Conservation (phyloP, 1,284 basidiomycete species). For the Chondrostereum purpureum region DNA sequence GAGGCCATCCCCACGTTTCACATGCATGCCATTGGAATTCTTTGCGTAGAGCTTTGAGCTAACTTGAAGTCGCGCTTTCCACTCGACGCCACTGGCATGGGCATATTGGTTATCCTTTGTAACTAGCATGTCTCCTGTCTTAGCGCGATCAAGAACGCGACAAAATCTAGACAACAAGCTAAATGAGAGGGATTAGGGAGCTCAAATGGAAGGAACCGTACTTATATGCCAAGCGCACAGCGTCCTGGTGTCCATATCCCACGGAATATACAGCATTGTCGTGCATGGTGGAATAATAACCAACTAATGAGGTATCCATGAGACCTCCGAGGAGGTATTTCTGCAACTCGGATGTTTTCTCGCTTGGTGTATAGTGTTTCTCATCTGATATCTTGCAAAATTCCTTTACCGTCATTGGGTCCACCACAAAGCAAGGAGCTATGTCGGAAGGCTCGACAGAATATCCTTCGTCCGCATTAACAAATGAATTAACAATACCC, state of each 20-base stretch:
- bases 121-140: constrained; percentile 9
- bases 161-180: constrained; percentile 7
- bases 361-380: background rate
- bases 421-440: constrained; percentile 21
- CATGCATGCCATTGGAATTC: background rate
- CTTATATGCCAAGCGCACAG: constrained; percentile 16
- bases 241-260: constrained; percentile 14
- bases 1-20: background rate
- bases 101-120: background rate
- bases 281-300: constrained; percentile 32
- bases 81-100: background rate
- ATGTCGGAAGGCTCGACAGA: constrained; percentile 27
- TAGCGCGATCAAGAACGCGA: constrained; percentile 8
- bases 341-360: constrained; percentile 25
- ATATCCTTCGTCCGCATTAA: constrained; percentile 25
- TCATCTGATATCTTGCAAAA: constrained; percentile 15
- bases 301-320: constrained; percentile 25
- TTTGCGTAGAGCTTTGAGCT: too few relatives aligned
- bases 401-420: constrained; percentile 25
- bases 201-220: constrained; percentile 4
- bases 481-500: constrained; percentile 28
- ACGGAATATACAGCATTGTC: constrained; percentile 24
- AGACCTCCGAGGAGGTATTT: constrained; percentile 29
- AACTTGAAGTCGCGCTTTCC: background rate
- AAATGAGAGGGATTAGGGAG: background rate